These are phyloP conservation scores for Phaeotremella fagi DNA, from an alignment of 768 basidiomycete species.

Conservation along the genomic window DNA sequence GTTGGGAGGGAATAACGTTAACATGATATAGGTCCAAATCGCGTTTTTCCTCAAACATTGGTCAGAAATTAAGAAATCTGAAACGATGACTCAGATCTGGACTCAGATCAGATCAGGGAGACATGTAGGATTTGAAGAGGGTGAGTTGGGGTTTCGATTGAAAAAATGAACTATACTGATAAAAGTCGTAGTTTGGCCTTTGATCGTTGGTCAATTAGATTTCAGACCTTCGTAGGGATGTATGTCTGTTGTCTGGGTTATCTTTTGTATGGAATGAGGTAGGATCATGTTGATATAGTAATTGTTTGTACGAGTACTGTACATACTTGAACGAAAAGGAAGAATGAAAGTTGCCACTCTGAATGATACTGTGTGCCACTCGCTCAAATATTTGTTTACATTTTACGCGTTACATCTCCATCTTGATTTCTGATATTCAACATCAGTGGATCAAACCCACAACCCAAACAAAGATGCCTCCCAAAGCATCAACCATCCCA, in stretches of 20 bases:
- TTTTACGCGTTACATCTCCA: too few species aligned
- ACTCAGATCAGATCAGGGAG: conserved; percentile 75
- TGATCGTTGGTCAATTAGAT: conserved; percentile 39
- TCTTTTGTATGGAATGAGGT: background rate
- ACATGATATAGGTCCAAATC: conserved; percentile 58
- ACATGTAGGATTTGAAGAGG: conserved; percentile 80
- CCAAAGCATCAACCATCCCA: background rate
- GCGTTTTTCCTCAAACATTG: conserved; percentile 76
- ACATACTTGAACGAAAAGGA: too few species aligned
- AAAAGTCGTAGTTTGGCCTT: conserved; percentile 31
- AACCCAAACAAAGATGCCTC: too few species aligned
- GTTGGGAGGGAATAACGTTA: background rate
- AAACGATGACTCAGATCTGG: conserved; percentile 77
- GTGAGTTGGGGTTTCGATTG: conserved; percentile 17
- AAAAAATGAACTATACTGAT: conserved; percentile 3
- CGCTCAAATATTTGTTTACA: too few species aligned
- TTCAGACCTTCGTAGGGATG: conserved; percentile 31
- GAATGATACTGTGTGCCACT: too few species aligned
- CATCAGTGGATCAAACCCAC: too few species aligned
- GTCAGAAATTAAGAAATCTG: conserved; percentile 75
- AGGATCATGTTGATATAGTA: too few species aligned
- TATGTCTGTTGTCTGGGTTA: background rate
- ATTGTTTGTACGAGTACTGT: too few species aligned
- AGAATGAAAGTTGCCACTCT: too few species aligned
- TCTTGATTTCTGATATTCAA: too few species aligned